Conservation (phyloP, 1,284 basidiomycete species). For the Cutaneotrichosporon cyanovorans region DNA sequence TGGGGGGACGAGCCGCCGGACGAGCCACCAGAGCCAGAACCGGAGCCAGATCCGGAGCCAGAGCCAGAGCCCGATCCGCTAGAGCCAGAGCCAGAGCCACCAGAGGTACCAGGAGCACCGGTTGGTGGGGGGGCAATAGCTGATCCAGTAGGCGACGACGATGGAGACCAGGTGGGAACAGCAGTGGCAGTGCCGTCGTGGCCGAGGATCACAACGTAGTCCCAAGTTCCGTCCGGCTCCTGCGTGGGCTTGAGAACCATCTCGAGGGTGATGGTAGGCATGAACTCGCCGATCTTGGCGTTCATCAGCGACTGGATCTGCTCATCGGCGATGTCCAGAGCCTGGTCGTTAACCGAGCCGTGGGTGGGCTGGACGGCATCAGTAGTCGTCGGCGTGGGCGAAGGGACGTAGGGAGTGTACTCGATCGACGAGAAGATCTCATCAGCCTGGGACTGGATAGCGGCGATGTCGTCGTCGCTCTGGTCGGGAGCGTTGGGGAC, state of each 20-base stretch:
- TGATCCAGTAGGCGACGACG: neutral
- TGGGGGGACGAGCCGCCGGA: neutral
- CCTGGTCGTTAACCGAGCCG: constrained; percentile 15
- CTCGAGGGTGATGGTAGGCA: constrained; percentile 45
- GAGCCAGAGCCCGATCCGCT: neutral
- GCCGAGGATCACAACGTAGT: constrained; percentile 42
- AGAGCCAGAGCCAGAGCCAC: neutral
- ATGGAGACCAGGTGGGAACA: constrained; percentile 27
- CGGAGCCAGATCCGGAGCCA: neutral
- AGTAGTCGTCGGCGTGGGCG: constrained; percentile 5
- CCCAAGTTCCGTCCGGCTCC: constrained; percentile 44
- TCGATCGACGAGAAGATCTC: constrained; percentile 30
- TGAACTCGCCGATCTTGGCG: constrained; percentile 25
- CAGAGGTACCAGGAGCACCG: neutral
- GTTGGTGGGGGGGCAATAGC: neutral
- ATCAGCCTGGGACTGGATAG: constrained; percentile 25
- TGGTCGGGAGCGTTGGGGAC: constrained; percentile 24
- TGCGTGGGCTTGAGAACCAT: constrained; percentile 42
- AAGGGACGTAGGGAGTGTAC: constrained; percentile 32
- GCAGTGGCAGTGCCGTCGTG: constrained; percentile 43
- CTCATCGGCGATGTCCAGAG: constrained; percentile 26
- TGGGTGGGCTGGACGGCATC: neutral
- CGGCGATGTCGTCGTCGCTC: constrained; percentile 21
- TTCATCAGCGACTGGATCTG: constrained; percentile 23
- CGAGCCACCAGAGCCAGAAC: neutral